Evolutionary conservation across 805 yeast species (phyloP), one percentile per base, ranked within the genome.

Genomic region (Kockiozyma suomiensis): DNA sequence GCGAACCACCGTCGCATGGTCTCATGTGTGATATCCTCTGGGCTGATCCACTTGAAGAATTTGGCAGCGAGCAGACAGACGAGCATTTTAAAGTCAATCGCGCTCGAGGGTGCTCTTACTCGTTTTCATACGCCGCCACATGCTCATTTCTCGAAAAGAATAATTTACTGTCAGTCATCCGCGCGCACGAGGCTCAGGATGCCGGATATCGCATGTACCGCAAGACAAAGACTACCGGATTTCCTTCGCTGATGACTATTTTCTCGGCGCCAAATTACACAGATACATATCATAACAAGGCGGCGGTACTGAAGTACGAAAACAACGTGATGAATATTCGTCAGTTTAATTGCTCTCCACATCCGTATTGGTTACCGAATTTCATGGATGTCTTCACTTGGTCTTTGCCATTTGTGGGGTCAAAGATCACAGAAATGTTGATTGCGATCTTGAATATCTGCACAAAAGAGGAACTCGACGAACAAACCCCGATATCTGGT

Each of bases 111-210:
- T 94, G 98, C 73, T 91, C 97, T 0, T 94, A 85, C 73, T 90
- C 93, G 56, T 93, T 83, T 73, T 85, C 97, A 0, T 94, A 87
- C 73, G 81, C 81, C 49, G 97, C 97, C 0, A 82, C 87, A 2
- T 87, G 94, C 69, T 82, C 82, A 47, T 93, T 93, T 69, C 77
- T 93, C 68, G 87, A 87, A 66, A 79, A 84, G 54, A 93, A 90
- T 42, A 87, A 89, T 23, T 76, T 93, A 38, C 76, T 93, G 33
- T 87, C 91, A n/a, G 83, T 93, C 37, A 90, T 93, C 48, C 81
- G 99, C 59, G 98, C 97, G 1, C 99, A 93, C 73, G 97, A 93
- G 75, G 97, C 97, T 0, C 99, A 93, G 74, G 97, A 93, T 74
- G 92, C 94, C 8, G 99, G 99, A 38, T 93, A 92, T 75, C 79